A percentile compares a stretch with the other conserved stretches of the same genome.
Conservation (phyloP, 768 basidiomycete genomes). For the Podaxis sp. region DNA sequence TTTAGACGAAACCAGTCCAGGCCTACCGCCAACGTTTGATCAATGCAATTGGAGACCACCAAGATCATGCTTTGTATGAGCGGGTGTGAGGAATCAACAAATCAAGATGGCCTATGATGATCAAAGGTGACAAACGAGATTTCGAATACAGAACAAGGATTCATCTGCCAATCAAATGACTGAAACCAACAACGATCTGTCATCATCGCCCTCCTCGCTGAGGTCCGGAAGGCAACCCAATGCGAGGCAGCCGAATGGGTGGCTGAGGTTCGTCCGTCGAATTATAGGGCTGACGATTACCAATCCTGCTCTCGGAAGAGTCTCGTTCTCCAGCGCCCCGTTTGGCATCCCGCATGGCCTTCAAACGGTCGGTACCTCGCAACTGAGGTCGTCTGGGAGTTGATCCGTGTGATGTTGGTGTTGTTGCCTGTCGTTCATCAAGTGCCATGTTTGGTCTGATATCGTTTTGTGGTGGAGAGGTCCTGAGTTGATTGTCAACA, state of each 20-base stretch:
- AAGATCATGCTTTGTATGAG: neutral
- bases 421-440: neutral
- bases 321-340: conserved; percentile 25
- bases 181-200: conserved; percentile 3
- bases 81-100: neutral
- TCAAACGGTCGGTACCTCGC: conserved; percentile 44
- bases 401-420: neutral
- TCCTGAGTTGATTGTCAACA: conserved; percentile 16
- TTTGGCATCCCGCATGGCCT: conserved; percentile 51
- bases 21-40: neutral
- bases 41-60: neutral
- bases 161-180: conserved; percentile 12
- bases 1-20: conserved; percentile 7
- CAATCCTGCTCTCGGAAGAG: neutral
- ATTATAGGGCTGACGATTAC: neutral
- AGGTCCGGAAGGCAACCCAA: conserved; percentile 37
- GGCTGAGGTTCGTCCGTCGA: conserved; percentile 12
- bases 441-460: neutral
- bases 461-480: conserved; percentile 3
- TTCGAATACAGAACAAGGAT: neutral
- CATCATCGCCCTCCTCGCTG: conserved; percentile 20
- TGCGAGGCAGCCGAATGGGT: conserved; percentile 21
- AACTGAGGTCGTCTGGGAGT: conserved; percentile 4
- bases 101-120: neutral
- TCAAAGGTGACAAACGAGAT: neutral